Base-by-base conservation (phyloP, 2,329 filamentous ascomycete genomes). In the Aspergillus thermomutatus region DNA sequence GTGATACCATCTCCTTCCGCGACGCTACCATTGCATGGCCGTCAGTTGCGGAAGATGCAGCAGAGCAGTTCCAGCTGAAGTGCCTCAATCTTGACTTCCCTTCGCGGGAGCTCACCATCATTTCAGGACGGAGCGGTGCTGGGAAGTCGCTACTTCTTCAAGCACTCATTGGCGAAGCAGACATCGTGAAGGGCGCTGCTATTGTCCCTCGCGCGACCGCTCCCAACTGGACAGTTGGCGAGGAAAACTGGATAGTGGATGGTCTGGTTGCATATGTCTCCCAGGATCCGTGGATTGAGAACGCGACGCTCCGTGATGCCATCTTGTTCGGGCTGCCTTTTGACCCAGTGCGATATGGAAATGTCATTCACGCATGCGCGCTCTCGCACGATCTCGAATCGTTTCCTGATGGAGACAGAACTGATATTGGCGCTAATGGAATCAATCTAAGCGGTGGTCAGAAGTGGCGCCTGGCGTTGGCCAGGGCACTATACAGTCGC, bases 381-480 rank as follows among this genome's bases (percentile, higher is more conserved):
- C 71, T 94, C 47, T 80, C 81, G 50, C 88, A 89, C 66, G 90
- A 94, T 64, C 75, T 93, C 26, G 82, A 87, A 25, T 88, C 89
- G 75, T 80, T 93, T 19, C 75, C 82, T 0, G 87, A 91, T 66
- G 89, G 89, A 4, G 88, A 92, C 65, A 75, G 82, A 43, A 93
- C 90, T 0, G 87, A 91, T 65, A 88, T 93, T 52, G 90, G 90
- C 10, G 87, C 88, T 9, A 91, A 91, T 60, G 90, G 90, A 4
- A 89, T 92, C 64, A 91, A 92, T 62, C 77, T 93, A 17, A 90
- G 87, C 59, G 90, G 90, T 57, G 90, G 90, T 0, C 90, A 94
- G 72, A 87, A 89, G 69, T 91, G 89, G 87, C 83, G 90, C 49
- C 82, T 93, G 41, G 89, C 88, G 1, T 83, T 93, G 64, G 90